Evolutionary conservation across 2,329 filamentous ascomycete genomes (phyloP).

Genomic region (Volutella citrinella): DNA sequence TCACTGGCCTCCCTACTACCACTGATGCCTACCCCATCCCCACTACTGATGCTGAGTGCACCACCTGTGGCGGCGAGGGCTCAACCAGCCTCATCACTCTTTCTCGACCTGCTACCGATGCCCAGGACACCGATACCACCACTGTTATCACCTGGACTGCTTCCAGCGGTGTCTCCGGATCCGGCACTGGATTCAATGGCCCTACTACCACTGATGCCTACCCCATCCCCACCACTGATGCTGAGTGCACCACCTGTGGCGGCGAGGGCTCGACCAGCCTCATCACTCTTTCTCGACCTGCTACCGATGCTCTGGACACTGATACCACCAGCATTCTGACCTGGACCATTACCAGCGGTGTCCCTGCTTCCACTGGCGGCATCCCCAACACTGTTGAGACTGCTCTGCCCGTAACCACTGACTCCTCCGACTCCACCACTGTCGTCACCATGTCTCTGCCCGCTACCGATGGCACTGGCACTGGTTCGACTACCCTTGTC

Average conservation of each 20-base stretch:
- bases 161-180: neutral
- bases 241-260: neutral
- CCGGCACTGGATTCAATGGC: neutral
- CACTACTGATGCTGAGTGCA: no score
- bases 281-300: neutral
- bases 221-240: neutral
- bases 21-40: no score
- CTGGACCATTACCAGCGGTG: neutral
- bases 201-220: neutral
- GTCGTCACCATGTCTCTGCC: neutral
- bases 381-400: conserved; percentile 2
- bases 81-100: neutral
- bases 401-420: conserved; percentile 6
- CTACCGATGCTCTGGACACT: neutral
- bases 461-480: no score
- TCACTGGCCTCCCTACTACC: no score
- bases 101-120: neutral
- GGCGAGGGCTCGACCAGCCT: neutral
- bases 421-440: neutral
- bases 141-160: neutral
- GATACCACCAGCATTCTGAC: neutral
- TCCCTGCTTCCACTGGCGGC: conserved; percentile 5
- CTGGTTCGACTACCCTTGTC: conserved; percentile 15
- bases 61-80: neutral
- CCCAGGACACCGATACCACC: neutral